These are phyloP conservation scores for Leccinum imitatum DNA, from an alignment of 768 basidiomycete species.

Conservation along the genomic window DNA sequence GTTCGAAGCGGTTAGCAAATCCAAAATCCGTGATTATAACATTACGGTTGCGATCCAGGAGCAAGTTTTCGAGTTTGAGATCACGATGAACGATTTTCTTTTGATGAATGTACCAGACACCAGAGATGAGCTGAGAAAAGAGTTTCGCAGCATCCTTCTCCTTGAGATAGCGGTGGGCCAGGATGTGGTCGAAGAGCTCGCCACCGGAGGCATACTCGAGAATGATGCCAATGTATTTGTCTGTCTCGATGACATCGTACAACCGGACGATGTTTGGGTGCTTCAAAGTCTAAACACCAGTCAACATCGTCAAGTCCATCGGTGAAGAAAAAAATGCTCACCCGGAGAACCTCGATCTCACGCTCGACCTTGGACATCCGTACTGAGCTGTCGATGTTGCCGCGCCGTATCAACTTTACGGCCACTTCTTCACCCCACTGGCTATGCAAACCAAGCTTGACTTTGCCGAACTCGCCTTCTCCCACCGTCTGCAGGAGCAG, in stretches of 20 bases:
- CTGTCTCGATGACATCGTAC: slow-evolving; percentile 98
- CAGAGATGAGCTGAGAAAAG: slow-evolving; percentile 97
- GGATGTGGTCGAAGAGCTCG: slow-evolving; percentile 98
- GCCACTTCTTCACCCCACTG: slow-evolving; percentile 98
- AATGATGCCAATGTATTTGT: slow-evolving; percentile 99
- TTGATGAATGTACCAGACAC: slow-evolving; percentile 98
- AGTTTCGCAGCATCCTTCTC: slow-evolving; percentile 94
- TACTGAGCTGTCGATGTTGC: slow-evolving; percentile 83
- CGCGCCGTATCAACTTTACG: slow-evolving; percentile 92
- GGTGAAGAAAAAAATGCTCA: slow-evolving; percentile 38
- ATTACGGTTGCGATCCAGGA: slow-evolving; percentile 95
- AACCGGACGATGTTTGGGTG: slow-evolving; percentile 98
- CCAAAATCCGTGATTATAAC: slow-evolving; percentile 99
- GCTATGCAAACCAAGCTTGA: slow-evolving; percentile 93
- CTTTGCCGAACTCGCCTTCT: slow-evolving; percentile 98
- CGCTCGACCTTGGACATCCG: slow-evolving; percentile 95
- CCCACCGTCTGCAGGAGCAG: slow-evolving; percentile 93
- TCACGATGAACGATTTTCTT: slow-evolving; percentile 99
- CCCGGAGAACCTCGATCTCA: slow-evolving; percentile 96
- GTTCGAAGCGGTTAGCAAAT: slow-evolving; percentile 97
- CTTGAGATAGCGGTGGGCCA: slow-evolving; percentile 94
- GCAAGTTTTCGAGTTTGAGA: slow-evolving; percentile 96
- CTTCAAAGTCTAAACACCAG: slow-evolving; percentile 69
- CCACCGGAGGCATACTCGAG: slow-evolving; percentile 98
- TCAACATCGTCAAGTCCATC: slow-evolving; percentile 6